These are phyloP conservation scores for Vigna mungo DNA, from an alignment of 306 rosid species.

Conservation along the genomic window DNA sequence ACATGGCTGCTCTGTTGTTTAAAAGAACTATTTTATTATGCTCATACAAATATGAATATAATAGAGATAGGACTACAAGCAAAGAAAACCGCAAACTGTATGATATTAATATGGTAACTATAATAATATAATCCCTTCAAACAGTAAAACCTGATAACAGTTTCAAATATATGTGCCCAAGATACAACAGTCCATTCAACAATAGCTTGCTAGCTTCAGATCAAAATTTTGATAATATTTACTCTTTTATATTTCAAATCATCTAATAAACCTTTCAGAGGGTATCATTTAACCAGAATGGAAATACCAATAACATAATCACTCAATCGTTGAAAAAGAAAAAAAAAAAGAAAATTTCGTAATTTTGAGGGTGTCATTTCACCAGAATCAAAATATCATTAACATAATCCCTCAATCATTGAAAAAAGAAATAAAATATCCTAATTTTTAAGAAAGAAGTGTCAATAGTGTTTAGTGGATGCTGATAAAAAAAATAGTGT, in stretches of 20 bases:
- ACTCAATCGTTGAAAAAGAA: background rate
- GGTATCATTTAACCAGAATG: background rate
- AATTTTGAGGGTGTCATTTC: background rate
- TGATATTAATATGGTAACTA: background rate
- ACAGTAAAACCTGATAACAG: slow-evolving; percentile 8
- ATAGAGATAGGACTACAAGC: background rate
- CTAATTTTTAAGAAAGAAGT: slow-evolving; percentile 1
- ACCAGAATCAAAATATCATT: background rate
- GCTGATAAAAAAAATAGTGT: background rate
- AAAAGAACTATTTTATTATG: background rate
- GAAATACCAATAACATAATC: slow-evolving; percentile 4
- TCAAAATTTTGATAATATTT: background rate
- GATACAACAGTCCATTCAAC: background rate
- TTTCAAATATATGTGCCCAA: background rate
- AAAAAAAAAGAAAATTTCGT: background rate
- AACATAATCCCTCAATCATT: background rate
- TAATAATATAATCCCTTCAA: background rate
- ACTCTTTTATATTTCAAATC: background rate
- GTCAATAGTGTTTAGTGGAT: background rate
- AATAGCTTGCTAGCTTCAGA: background rate
- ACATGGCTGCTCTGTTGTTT: slow-evolving; percentile 19
- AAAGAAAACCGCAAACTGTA: background rate
- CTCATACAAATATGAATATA: background rate
- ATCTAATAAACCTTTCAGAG: background rate
- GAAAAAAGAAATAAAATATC: background rate